These are phyloP conservation scores for Clonostachys sp. DNA, from an alignment of 2,329 filamentous ascomycete genomes.

Conservation along the genomic window DNA sequence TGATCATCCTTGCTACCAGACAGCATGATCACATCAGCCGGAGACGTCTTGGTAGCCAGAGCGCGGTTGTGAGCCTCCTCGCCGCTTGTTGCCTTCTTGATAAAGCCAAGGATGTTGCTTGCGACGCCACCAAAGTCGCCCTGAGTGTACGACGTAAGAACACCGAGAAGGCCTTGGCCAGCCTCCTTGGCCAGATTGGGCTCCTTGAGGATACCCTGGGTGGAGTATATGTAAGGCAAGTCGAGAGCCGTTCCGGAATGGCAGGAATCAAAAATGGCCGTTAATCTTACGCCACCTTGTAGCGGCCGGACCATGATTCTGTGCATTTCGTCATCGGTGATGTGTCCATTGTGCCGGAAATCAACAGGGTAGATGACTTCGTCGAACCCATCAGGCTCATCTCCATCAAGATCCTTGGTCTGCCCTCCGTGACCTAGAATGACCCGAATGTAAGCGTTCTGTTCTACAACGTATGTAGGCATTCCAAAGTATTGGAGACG, in stretches of 20 bases:
- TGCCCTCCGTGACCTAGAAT: conserved; percentile 70
- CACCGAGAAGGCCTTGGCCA: conserved; percentile 57
- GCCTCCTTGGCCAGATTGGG: conserved; percentile 66
- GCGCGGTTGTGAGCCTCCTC: conserved; percentile 78
- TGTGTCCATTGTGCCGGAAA: conserved; percentile 73
- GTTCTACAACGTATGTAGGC: no score
- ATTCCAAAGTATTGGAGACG: no score
- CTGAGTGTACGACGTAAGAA: conserved; percentile 52
- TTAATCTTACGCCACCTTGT: conserved; percentile 51
- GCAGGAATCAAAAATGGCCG: conserved; percentile 62
- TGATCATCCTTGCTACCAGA: conserved; percentile 95
- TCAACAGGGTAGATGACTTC: conserved; percentile 84
- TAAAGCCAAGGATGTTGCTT: conserved; percentile 72
- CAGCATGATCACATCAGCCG: conserved; percentile 96
- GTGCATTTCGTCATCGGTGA: conserved; percentile 82
- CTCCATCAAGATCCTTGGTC: conserved; percentile 72
- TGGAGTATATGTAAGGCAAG: conserved; percentile 65
- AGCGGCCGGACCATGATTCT: conserved; percentile 62
- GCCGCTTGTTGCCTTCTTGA: conserved; percentile 84
- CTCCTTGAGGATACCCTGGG: conserved; percentile 64
- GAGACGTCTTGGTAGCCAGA: conserved; percentile 83
- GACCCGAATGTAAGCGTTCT: neutral
- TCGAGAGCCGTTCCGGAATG: conserved; percentile 64
- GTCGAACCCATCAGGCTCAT: conserved; percentile 78
- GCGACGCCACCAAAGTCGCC: conserved; percentile 83